Evolutionary conservation across 495 filamentous ascomycete species (phyloP), one percentile per base, ranked within the genome.

Genomic region (Corynascus novoguineensis): DNA sequence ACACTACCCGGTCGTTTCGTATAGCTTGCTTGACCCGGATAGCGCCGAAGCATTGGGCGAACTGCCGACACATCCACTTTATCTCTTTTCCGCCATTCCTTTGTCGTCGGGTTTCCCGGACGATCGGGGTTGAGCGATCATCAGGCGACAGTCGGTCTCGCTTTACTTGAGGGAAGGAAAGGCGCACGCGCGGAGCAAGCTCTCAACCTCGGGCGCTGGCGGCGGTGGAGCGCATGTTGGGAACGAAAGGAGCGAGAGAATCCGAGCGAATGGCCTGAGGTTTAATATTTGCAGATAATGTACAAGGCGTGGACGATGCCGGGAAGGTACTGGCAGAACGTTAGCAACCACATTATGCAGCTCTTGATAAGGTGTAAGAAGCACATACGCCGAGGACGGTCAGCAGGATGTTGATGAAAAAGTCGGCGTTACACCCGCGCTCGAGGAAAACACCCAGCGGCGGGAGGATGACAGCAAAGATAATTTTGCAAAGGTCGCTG

Each of bases 401-500:
- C 66, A 96, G 78, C 61, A 85, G 81, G 77, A 97, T 89, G 78
- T 96, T 97, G 83, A 97, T 91, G 63, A 90, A 74, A 55, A 97
- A 73, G 70, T 96, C 90, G 51, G 84, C 81, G 67, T 86, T 87
- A 76, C 92, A 96, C 65, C 90, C 90, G 49, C 85, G 82, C 77
- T 95, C 88, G 58, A 92, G 83, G 80, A 92, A 92, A 67, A 92
- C 90, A 69, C 90, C 90, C 37, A 95, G 80, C 69, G 90, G 90
- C 35, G 91, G 90, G 58, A 93, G 84, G 77, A 93, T 73, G 78
- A 93, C 78, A 75, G 89, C 89, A 69, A 92, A 77, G 75, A 95
- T 83, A 80, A 95, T 90, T 79, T 95, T 92, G 86, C 85, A 86
- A 79, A 92, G 89, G 69, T 95, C 89, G 73, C 88, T 92, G 45